A percentile compares a stretch with the other conserved stretches of the same genome.
These are phyloP conservation scores for Colletotrichum sublineola DNA, from an alignment of 2,329 filamentous ascomycete species.

Conservation along the genomic window DNA sequence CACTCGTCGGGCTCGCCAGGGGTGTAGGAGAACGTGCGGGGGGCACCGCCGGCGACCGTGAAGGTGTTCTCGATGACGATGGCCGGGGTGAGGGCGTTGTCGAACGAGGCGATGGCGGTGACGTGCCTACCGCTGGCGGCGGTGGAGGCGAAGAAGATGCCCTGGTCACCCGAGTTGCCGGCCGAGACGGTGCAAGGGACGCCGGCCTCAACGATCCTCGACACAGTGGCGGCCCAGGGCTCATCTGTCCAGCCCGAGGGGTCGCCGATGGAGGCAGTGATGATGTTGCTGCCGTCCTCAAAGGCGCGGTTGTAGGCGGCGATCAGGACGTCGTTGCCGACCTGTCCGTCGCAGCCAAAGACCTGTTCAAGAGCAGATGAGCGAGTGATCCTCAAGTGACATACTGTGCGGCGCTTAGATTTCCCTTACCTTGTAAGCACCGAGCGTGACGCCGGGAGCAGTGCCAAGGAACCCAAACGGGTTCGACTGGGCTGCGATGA, in stretches of 20 bases:
- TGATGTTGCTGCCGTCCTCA: constrained; percentile 70
- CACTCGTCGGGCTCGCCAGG: constrained; percentile 58
- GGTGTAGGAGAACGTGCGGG: constrained; percentile 58
- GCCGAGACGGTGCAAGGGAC: constrained; percentile 67
- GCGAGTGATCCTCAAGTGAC: background rate
- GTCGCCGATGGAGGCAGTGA: constrained; percentile 68
- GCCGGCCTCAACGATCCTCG: constrained; percentile 66
- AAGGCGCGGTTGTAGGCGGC: constrained; percentile 71
- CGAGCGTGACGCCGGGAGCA: constrained; percentile 68
- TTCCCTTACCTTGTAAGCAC: constrained; percentile 59
- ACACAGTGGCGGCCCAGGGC: constrained; percentile 63
- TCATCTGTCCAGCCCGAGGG: constrained; percentile 66
- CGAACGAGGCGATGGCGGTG: constrained; percentile 63
- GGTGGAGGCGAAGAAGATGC: constrained; percentile 64
- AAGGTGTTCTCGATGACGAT: constrained; percentile 60
- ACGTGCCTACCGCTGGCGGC: constrained; percentile 63
- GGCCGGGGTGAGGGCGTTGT: constrained; percentile 59
- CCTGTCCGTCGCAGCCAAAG: constrained; percentile 66
- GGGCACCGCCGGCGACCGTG: constrained; percentile 52
- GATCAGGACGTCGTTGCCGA: constrained; percentile 69
- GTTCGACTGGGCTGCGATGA: constrained; percentile 70
- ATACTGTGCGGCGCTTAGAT: no score
- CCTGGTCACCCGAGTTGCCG: constrained; percentile 62
- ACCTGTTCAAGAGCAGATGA: constrained; percentile 48
- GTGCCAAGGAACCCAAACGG: constrained; percentile 68